Base-by-base conservation (phyloP, 2,329 filamentous ascomycete genomes). In the Periconia sp. region DNA sequence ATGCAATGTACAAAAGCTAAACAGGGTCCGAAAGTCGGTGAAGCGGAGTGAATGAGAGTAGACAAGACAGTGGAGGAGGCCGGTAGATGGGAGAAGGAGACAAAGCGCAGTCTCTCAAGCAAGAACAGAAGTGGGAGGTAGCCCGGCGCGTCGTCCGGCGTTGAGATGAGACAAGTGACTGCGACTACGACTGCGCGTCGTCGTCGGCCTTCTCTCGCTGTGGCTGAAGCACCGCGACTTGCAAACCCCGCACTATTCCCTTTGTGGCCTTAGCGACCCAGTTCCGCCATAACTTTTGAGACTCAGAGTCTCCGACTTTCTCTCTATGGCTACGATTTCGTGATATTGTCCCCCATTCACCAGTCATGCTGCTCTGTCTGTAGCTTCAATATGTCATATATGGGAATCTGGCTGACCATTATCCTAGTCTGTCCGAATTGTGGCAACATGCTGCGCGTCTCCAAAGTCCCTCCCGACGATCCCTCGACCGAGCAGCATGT, bases 351-450 rank as follows among this genome's bases (percentile, higher is more conserved):
- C 16, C 15, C 36, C 36, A 34, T 12, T 34, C 28, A 25, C 31
- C 29, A 46, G 60, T 55, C 35, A 88, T 88, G 85, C 70, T 88
- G 55, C 82, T 88, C 70, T 88, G 85, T 88, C 78, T 60, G 70
- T 61, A 17, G n/a, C n/a, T n/a, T n/a, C n/a, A n/a, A n/a, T n/a
- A n/a, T n/a, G n/a, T n/a, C n/a, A n/a, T n/a, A n/a, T n/a, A n/a
- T n/a, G n/a, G n/a, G n/a, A n/a, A n/a, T n/a, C n/a, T n/a, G n/a
- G n/a, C n/a, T n/a, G n/a, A n/a, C n/a, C n/a, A n/a, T n/a, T n/a
- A n/a, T n/a, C n/a, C n/a, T n/a, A 65, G 87, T 92, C 82, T 94
- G 89, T 71, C 89, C 89, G 36, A 83, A 83, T 68, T 94, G 89
- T 78, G 85, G 85, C 71, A 94, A 92, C 76, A 85, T 90, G 71